Evolutionary conservation across 257 asterid species (phyloP), one percentile per base, ranked within the genome.

Genomic region (Coffea eugenioides): DNA sequence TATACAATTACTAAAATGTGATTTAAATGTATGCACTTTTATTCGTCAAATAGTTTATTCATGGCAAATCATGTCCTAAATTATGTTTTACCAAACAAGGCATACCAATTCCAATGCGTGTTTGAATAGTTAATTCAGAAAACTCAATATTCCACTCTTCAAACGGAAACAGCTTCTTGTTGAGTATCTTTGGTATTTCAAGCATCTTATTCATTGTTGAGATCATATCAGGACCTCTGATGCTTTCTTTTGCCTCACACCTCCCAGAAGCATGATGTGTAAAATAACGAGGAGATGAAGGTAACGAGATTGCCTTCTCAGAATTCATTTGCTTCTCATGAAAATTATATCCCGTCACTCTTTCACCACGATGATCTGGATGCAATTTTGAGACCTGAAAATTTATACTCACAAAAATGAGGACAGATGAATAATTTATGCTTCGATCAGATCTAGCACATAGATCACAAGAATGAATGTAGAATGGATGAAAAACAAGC

Each of bases 41-140:
- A 16, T 2, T 34, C 15, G 6, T 4, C 57, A 72, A 72, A 49
- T 27, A 23, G 18, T 39, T 56, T 45, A 34, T 18, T 76, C 27
- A 23, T 61, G 72, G 25, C 25, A 62, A 2, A 41, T 39, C 43
- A 66, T 51, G 45, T 13, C n/a, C 59, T 51, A 39, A 39, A 39
- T 39, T 39, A 39, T 39, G 43, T 39, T 39, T 39, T 3, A 39
- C 43, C 5, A 39, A 39, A 77, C 82, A 88, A 74, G 76, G 76
- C 97, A 89, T 84, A 95, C 99, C 99, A 81, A 95, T 95, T 79
- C 99, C 99, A 75, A 93, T 93, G 61, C 97, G 97, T 80, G 96
- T 93, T 82, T 98, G 97, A 34, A 95, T 94, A 81, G 91, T 88
- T 77, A 93, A 75, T 88, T 95, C 99, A 9, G 96, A 91, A 86